phyloP scores from a whole-genome alignment of 2,329 filamentous ascomycete species.

The Fusarium sp. region DNA sequence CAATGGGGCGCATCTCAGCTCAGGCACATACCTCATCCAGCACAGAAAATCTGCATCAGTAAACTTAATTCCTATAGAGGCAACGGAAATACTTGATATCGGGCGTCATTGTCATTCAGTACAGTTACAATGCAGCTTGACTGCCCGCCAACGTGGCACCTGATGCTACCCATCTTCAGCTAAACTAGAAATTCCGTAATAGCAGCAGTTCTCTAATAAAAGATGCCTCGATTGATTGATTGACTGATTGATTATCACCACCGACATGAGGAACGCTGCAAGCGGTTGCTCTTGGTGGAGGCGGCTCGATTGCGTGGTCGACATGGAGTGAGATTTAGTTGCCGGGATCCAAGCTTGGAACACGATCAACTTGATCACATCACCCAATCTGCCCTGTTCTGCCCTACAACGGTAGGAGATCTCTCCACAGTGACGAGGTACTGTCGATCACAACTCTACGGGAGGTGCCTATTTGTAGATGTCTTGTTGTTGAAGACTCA shows the following conservation, averaged over 20 bases:
- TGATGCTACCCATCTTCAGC: neutral
- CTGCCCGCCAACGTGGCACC: slow-evolving; percentile 5
- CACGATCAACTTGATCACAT: slow-evolving; percentile 33
- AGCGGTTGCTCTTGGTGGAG: slow-evolving; percentile 25
- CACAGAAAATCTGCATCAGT: neutral
- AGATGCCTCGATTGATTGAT: neutral
- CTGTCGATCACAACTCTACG: slow-evolving; percentile 26
- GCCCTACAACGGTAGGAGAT: slow-evolving; percentile 31
- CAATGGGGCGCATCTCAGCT: neutral
- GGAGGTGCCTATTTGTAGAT: neutral
- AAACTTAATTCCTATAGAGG: slow-evolving; percentile 3
- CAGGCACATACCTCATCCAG: slow-evolving; percentile 8
- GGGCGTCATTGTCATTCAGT: neutral
- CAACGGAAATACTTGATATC: slow-evolving; percentile 8
- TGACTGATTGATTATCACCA: neutral
- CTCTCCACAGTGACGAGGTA: slow-evolving; percentile 38
- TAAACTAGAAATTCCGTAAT: neutral
- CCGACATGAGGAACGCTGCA: slow-evolving; percentile 4
- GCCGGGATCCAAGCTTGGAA: slow-evolving; percentile 39
- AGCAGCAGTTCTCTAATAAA: neutral
- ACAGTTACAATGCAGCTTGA: slow-evolving; percentile 21
- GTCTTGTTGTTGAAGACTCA: neutral
- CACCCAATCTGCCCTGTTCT: slow-evolving; percentile 23
- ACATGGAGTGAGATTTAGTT: slow-evolving; percentile 26
- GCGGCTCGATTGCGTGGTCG: slow-evolving; percentile 31